Evolutionary conservation across 352 stramenopile species (phyloP).

Genomic region (Phytophthora tubulina): DNA sequence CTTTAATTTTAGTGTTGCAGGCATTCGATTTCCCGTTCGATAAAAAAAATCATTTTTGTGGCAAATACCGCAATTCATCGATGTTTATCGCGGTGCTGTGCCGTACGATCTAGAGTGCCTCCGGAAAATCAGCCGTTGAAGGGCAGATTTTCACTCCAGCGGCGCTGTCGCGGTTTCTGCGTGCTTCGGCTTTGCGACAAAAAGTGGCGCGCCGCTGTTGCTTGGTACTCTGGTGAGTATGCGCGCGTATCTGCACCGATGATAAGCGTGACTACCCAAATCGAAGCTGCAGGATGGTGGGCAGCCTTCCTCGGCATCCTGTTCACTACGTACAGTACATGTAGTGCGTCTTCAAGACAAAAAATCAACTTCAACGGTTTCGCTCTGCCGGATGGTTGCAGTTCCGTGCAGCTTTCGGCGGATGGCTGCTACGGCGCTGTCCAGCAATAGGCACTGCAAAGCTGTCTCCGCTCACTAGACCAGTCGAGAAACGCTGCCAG

Average conservation of each 20-base stretch:
- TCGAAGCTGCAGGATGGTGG: neutral
- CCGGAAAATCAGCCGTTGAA: neutral
- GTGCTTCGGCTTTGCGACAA: constrained; percentile 2
- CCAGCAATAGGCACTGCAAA: too few species aligned
- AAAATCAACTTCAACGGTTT: neutral
- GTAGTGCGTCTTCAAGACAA: too few species aligned
- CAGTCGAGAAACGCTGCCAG: neutral
- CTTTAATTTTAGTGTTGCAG: too few species aligned
- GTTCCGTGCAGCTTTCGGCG: neutral
- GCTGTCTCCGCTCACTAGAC: neutral
- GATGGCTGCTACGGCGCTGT: too few species aligned
- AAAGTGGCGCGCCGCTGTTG: neutral
- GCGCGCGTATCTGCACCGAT: neutral
- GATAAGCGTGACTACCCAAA: neutral
- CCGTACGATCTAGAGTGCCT: too few species aligned
- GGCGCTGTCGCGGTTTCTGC: neutral
- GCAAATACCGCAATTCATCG: too few species aligned
- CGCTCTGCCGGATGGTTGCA: constrained; percentile 4
- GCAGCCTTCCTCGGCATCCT: neutral
- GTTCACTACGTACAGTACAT: too few species aligned
- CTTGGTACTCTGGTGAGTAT: neutral
- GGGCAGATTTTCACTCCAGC: neutral
- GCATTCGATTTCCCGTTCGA: too few species aligned
- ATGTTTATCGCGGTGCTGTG: too few species aligned
- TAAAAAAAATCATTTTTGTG: too few species aligned